A percentile compares a stretch with the other conserved stretches of the same genome.
Conservation (phyloP, 805 yeast genomes). For the Dipodascus geniculatus region DNA sequence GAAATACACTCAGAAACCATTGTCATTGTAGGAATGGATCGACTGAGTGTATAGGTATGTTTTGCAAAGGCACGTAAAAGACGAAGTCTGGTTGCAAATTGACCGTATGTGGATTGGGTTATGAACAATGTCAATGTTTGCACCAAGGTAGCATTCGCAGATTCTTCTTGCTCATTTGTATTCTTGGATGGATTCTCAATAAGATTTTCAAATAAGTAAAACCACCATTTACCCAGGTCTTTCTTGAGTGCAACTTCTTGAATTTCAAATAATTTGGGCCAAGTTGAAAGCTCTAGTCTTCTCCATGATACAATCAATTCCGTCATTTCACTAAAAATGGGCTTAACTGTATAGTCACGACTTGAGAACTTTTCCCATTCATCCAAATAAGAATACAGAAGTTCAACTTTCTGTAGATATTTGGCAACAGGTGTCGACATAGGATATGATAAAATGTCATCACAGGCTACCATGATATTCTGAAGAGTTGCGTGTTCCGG, state of each 20-base stretch:
- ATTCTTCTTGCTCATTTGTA: conserved; percentile 29
- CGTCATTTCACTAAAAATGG: conserved; percentile 47
- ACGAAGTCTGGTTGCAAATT: conserved; percentile 45
- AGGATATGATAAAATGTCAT: conserved; percentile 55
- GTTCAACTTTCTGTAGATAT: conserved; percentile 73
- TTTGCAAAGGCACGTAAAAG: conserved; percentile 52
- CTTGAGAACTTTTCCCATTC: conserved; percentile 96
- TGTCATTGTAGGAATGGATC: neutral
- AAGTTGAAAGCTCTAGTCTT: conserved; percentile 69
- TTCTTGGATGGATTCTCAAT: conserved; percentile 18
- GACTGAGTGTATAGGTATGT: conserved; percentile 32
- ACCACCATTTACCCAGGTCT: conserved; percentile 79
- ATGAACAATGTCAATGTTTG: conserved; percentile 63
- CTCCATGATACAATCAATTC: conserved; percentile 81
- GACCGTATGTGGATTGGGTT: conserved; percentile 69
- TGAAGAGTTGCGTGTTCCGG: conserved; percentile 90
- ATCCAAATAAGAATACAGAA: conserved; percentile 63
- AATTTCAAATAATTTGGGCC: conserved; percentile 58
- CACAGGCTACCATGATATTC: conserved; percentile 49
- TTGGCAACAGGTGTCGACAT: conserved; percentile 64
- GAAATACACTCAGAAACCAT: conserved; percentile 32
- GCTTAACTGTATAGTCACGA: conserved; percentile 52
- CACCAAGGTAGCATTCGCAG: conserved; percentile 28
- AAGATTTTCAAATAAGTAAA: conserved; percentile 71
- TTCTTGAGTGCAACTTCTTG: conserved; percentile 44